These are phyloP conservation scores for Phialemoniopsis sp. DNA, from an alignment of 2,329 filamentous ascomycete genomes.

Conservation along the genomic window DNA sequence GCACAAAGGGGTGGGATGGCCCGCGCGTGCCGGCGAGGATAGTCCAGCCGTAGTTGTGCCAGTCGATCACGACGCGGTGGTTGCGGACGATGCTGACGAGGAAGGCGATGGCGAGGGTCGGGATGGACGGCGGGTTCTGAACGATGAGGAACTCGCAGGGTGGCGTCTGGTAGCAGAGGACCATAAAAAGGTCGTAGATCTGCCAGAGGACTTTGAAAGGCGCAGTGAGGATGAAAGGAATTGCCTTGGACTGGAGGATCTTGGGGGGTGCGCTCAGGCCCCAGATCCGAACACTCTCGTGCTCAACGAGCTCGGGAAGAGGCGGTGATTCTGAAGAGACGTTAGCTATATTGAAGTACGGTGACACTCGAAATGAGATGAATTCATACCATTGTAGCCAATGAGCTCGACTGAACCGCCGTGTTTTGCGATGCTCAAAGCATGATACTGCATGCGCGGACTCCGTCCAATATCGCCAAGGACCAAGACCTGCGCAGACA, in stretches of 20 bases:
- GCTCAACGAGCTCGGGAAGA: slow-evolving; percentile 70
- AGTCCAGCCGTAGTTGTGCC: slow-evolving; percentile 98
- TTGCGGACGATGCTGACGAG: slow-evolving; percentile 72
- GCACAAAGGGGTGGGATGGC: slow-evolving; percentile 67
- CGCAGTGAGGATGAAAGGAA: slow-evolving; percentile 74
- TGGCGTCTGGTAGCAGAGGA: slow-evolving; percentile 70
- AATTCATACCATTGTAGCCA: slow-evolving; percentile 70
- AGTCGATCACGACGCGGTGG: slow-evolving; percentile 84
- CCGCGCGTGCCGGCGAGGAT: slow-evolving; percentile 68
- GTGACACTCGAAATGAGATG: background rate
- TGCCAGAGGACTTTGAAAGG: slow-evolving; percentile 88
- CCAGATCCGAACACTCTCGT: slow-evolving; percentile 66
- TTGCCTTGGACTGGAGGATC: slow-evolving; percentile 60
- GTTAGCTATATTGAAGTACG: too few species aligned
- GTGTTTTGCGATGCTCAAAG: slow-evolving; percentile 81
- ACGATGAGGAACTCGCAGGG: slow-evolving; percentile 83
- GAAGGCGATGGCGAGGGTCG: slow-evolving; percentile 74
- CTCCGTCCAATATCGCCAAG: slow-evolving; percentile 93
- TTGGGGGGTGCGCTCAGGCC: slow-evolving; percentile 65
- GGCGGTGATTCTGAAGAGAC: slow-evolving; percentile 63
- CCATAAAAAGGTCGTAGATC: slow-evolving; percentile 63
- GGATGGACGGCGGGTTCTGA: slow-evolving; percentile 92
- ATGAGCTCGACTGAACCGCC: slow-evolving; percentile 79
- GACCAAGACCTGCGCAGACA: slow-evolving; percentile 74
- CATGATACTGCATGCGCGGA: slow-evolving; percentile 98